A percentile compares a stretch with the other conserved stretches of the same genome.
These are phyloP conservation scores for Daedalea quercina DNA, from an alignment of 768 basidiomycete species.

Conservation along the genomic window DNA sequence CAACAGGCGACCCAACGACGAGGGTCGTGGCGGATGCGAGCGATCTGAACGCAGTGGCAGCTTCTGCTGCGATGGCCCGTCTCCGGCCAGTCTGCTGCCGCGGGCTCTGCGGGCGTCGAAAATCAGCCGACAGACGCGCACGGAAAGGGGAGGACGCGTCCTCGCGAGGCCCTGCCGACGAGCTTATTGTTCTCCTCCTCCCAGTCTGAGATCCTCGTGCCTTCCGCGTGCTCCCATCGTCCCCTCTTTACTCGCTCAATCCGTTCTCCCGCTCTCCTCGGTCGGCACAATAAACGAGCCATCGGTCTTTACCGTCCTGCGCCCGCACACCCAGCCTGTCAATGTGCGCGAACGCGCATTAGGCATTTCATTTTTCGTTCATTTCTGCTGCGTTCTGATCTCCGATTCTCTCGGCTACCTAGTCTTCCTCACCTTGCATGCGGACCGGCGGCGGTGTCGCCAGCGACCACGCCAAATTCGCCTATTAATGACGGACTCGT, in stretches of 20 bases:
- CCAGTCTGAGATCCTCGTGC: conserved; percentile 20
- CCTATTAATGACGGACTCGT: too few relatives aligned
- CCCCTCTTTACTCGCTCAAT: background rate
- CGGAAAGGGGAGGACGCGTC: background rate
- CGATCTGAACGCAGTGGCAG: background rate
- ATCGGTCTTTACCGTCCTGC: background rate
- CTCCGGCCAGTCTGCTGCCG: too few relatives aligned
- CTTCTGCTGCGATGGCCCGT: background rate
- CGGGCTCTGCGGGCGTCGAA: background rate
- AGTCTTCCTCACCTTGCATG: too few relatives aligned
- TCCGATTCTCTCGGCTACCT: too few relatives aligned
- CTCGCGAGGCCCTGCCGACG: background rate
- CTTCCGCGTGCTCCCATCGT: conserved; percentile 4
- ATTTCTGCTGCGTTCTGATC: background rate
- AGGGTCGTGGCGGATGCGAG: too few relatives aligned
- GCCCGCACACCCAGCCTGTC: background rate
- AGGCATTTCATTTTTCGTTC: background rate
- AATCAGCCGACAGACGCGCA: background rate
- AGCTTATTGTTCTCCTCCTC: conserved; percentile 10
- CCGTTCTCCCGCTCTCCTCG: background rate
- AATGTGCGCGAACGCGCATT: background rate
- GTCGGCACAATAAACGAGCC: background rate
- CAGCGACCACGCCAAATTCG: too few relatives aligned
- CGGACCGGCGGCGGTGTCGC: too few relatives aligned
- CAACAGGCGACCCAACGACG: conserved; percentile 5